Evolutionary conservation across 1,139 yeast genomes (phyloP).

Genomic region (Ogataea hybrid): DNA sequence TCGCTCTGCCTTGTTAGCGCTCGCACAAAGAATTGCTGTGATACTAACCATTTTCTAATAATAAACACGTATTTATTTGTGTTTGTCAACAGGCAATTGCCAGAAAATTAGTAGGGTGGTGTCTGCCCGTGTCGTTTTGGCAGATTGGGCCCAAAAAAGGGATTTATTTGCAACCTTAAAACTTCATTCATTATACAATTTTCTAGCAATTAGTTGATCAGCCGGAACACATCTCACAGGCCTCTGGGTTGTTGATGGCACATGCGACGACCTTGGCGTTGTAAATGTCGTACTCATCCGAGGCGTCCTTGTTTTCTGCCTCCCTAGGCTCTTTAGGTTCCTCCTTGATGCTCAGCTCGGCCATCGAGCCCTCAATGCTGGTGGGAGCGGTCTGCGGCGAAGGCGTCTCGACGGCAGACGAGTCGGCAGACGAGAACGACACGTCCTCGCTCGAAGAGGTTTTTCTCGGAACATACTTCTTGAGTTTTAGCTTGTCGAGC

Average conservation of each 20-base stretch:
- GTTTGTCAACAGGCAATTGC: constrained; percentile 6
- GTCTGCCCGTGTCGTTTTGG: background rate
- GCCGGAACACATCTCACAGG: constrained; percentile 99
- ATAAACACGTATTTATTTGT: constrained; percentile 5
- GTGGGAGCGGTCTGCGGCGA: constrained; percentile 49
- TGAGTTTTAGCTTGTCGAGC: constrained; percentile 49
- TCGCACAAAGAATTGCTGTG: background rate
- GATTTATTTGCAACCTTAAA: background rate
- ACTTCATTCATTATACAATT: constrained; percentile 6
- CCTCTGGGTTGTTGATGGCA: constrained; percentile 94
- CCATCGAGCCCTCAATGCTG: constrained; percentile 47
- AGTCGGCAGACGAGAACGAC: constrained; percentile 31
- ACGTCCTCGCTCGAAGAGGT: constrained; percentile 34
- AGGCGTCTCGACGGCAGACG: constrained; percentile 37
- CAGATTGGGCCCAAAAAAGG: constrained; percentile 3
- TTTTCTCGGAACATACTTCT: constrained; percentile 30
- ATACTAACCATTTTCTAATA: constrained; percentile 7
- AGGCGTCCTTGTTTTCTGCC: constrained; percentile 11
- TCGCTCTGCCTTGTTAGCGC: constrained; percentile 24
- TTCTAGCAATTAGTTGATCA: constrained; percentile 33
- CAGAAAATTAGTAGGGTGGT: background rate
- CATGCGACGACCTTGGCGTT: constrained; percentile 94
- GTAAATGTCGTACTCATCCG: constrained; percentile 62
- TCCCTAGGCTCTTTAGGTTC: constrained; percentile 6
- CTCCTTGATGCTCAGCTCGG: constrained; percentile 26